Conservation (phyloP, 2,329 filamentous ascomycete species). For the Penicillium palitans region DNA sequence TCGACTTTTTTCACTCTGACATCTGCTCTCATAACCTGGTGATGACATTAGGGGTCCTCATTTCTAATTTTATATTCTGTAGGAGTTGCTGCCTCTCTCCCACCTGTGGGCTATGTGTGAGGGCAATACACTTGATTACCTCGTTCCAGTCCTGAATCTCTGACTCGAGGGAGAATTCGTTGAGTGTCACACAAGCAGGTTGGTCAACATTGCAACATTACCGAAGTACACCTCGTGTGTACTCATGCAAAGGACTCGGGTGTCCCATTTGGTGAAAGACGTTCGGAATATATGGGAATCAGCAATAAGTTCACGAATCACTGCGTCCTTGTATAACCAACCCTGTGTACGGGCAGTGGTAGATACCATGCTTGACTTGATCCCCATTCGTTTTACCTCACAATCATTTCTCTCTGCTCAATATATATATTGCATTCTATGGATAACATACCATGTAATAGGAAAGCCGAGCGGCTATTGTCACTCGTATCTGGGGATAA, state of each 20-base stretch:
- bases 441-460: too few species aligned
- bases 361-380: background rate
- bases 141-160: background rate
- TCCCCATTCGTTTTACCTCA: background rate
- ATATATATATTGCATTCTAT: too few species aligned
- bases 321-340: slow-evolving; percentile 10
- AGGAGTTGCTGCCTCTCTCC: background rate
- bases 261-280: slow-evolving; percentile 1
- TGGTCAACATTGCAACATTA: slow-evolving; percentile 24
- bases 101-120: background rate
- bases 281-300: background rate
- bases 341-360: slow-evolving; percentile 3
- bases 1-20: background rate
- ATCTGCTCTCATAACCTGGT: background rate
- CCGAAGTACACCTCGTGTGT: slow-evolving; percentile 8
- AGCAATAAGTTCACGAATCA: background rate
- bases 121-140: background rate
- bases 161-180: slow-evolving; percentile 9
- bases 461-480: background rate
- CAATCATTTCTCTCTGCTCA: background rate
- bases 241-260: background rate
- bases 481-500: background rate
- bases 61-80: too few species aligned
- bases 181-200: slow-evolving; percentile 20
- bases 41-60: background rate